Evolutionary conservation across 345 rosid genomes (phyloP).

Genomic region (Lenwebbia sp.): DNA sequence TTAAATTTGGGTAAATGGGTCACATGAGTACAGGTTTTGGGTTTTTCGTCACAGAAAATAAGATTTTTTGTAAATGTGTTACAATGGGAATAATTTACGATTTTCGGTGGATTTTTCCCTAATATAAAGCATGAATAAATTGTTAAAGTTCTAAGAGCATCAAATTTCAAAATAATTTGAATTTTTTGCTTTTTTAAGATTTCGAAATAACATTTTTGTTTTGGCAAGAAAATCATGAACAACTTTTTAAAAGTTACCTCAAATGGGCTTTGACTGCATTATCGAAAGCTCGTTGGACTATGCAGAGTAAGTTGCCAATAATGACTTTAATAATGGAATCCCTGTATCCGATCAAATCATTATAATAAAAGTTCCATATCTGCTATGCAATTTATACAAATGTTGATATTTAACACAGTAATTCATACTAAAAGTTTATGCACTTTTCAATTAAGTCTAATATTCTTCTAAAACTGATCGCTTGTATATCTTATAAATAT

Average conservation of each 20-base stretch:
- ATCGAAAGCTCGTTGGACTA: neutral
- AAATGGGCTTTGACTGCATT: accelerated
- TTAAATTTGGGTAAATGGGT: no score
- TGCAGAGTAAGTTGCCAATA: neutral
- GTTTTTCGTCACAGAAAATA: no score
- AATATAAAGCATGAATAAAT: neutral
- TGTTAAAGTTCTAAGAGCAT: neutral
- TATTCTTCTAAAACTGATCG: no score
- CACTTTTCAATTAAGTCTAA: neutral
- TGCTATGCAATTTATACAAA: neutral
- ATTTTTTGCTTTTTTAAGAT: accelerated
- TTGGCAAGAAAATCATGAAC: neutral
- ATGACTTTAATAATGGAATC: neutral
- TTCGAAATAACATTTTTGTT: neutral
- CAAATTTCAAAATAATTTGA: neutral
- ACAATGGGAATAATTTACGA: no score
- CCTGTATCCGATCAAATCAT: neutral
- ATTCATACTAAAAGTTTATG: neutral
- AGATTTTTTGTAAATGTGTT: no score
- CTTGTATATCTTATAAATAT: no score
- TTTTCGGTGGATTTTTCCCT: no score
- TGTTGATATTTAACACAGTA: no score
- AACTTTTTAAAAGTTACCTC: neutral
- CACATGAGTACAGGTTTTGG: no score
- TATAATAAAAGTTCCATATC: no score